A percentile compares a stretch with the other conserved stretches of the same genome.
phyloP scores from a whole-genome alignment of 83 land plant genomes.

The Picea abies region DNA sequence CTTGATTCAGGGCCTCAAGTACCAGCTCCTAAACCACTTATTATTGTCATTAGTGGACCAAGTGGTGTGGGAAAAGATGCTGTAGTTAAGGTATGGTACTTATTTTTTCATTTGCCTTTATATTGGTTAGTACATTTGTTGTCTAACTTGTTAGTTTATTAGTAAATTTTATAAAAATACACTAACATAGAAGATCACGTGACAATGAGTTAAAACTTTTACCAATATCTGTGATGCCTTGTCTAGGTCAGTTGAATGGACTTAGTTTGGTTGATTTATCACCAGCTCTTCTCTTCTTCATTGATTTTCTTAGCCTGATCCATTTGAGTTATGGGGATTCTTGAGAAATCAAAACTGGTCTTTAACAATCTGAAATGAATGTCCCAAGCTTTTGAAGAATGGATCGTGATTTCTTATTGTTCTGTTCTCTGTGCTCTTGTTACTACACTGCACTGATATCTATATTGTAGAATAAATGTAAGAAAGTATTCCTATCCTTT shows the following conservation, averaged over 20 bases:
- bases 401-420: not conserved
- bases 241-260: not conserved
- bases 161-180: not conserved
- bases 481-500: not conserved
- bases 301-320: not conserved
- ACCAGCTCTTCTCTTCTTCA: not conserved
- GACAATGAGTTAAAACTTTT: not conserved
- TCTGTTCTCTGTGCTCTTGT: not conserved
- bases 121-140: not conserved
- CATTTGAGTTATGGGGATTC: not conserved
- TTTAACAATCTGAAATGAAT: conserved; percentile 6
- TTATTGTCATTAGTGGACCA: conserved; percentile 94
- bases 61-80: conserved; percentile 99
- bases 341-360: not conserved
- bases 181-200: no score
- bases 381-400: not conserved
- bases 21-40: conserved; percentile 67
- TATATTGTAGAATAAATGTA: not conserved
- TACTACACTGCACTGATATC: not conserved
- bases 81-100: conserved; percentile 67
- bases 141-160: not conserved
- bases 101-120: not conserved
- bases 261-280: not conserved
- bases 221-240: not conserved
- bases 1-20: conserved; percentile 58